Conservation (phyloP, 306 rosid genomes). For the Astragalus membranaceus region DNA sequence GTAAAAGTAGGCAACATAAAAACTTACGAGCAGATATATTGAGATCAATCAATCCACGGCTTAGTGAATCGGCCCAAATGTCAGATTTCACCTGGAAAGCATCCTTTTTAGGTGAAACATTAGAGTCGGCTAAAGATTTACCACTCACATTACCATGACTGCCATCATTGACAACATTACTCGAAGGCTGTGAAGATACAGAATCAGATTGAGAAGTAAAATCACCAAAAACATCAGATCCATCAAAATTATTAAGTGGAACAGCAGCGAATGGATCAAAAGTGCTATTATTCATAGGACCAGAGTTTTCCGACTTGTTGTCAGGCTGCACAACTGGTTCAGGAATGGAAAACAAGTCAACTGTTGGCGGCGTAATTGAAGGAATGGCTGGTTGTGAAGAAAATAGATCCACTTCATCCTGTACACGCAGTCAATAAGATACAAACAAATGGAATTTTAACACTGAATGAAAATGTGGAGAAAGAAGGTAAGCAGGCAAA, state of each 20-base stretch:
- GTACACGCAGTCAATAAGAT: slow-evolving; percentile 26
- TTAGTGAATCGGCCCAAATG: slow-evolving; percentile 94
- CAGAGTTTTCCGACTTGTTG: slow-evolving; percentile 42
- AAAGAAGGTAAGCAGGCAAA: slow-evolving; percentile 3
- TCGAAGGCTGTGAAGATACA: slow-evolving; percentile 48
- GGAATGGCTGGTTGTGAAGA: slow-evolving; percentile 58
- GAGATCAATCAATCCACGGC: slow-evolving; percentile 97
- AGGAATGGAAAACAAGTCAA: slow-evolving; percentile 64
- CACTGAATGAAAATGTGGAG: slow-evolving; percentile 7
- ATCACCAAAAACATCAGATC: slow-evolving; percentile 69
- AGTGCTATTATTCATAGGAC: slow-evolving; percentile 32
- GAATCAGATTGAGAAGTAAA: slow-evolving; percentile 63
- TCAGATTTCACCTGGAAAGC: slow-evolving; percentile 85
- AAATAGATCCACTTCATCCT: slow-evolving; percentile 75
- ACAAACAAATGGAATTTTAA: slow-evolving; percentile 4
- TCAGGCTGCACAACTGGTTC: slow-evolving; percentile 58
- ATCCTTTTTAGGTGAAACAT: slow-evolving; percentile 50
- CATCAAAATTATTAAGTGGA: slow-evolving; percentile 78
- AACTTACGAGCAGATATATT: slow-evolving; percentile 94
- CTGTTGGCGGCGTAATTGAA: slow-evolving; percentile 56
- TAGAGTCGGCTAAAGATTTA: slow-evolving; percentile 35
- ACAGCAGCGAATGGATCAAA: slow-evolving; percentile 88
- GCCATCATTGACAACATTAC: slow-evolving; percentile 33
- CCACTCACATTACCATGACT: slow-evolving; percentile 31
- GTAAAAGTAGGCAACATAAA: slow-evolving; percentile 7